Percentiles rank a stretch among this genome's conserved stretches.
Conservation (phyloP, 495 filamentous ascomycete genomes). For the Penicillium subrubescens region DNA sequence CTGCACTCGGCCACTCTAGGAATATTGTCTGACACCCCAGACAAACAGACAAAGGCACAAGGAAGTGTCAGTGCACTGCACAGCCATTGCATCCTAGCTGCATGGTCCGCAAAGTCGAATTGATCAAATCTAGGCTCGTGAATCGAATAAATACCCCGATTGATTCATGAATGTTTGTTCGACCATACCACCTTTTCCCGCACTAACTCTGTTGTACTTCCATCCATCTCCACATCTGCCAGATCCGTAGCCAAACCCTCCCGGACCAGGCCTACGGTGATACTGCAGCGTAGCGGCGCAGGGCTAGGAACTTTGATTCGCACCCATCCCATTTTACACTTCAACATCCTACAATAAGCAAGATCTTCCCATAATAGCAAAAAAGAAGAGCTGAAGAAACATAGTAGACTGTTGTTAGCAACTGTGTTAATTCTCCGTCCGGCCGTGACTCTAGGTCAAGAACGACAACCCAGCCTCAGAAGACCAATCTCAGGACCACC, state of each 20-base stretch:
- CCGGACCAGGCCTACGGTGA: not conserved
- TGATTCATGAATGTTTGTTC: not conserved
- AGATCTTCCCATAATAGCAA: not conserved
- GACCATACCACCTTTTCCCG: not conserved
- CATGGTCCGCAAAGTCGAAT: not conserved
- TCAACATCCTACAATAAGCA: not conserved
- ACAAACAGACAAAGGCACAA: not conserved
- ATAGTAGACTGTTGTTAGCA: not conserved
- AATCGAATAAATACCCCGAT: not conserved
- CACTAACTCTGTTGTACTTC: not conserved
- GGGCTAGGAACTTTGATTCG: not conserved
- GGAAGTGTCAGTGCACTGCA: slow-evolving; percentile 6
- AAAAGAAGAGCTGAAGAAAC: not conserved
- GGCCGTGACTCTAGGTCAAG: not conserved
- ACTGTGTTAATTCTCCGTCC: not conserved
- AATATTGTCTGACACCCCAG: not conserved
- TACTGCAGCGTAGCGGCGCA: not conserved
- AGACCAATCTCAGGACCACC: not conserved
- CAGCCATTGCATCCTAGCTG: slow-evolving; percentile 7
- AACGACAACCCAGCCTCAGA: not conserved
- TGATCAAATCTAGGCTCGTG: not conserved
- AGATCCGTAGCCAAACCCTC: not conserved
- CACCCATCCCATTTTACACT: not conserved
- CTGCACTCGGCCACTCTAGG: slow-evolving; percentile 5
- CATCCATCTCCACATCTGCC: not conserved